Conservation (phyloP, 2,329 filamentous ascomycete genomes). For the Pseudogymnoascus sp. region DNA sequence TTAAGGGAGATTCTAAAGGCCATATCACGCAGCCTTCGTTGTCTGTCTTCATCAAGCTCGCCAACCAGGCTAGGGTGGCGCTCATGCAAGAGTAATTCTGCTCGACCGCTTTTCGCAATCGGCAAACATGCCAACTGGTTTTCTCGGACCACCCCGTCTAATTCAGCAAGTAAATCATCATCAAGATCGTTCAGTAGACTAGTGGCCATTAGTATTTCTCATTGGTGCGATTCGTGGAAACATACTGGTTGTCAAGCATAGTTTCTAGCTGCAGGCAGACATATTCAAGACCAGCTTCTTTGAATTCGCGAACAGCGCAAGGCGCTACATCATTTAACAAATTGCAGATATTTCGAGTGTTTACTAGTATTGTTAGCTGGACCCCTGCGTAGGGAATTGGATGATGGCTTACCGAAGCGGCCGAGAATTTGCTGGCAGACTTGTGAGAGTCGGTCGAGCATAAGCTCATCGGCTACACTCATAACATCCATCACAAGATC, state of each 20-base stretch:
- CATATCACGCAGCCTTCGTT: conserved; percentile 68
- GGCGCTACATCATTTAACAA: conserved; percentile 81
- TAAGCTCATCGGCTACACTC: conserved; percentile 83
- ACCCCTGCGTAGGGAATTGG: background rate
- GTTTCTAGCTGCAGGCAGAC: conserved; percentile 85
- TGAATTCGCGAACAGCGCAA: conserved; percentile 77
- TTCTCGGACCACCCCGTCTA: conserved; percentile 71
- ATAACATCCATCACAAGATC: conserved; percentile 89
- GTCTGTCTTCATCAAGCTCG: conserved; percentile 62
- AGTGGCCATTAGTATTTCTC: conserved; percentile 10
- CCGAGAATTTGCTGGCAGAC: conserved; percentile 82
- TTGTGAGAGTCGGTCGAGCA: conserved; percentile 85
- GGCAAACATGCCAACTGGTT: conserved; percentile 76
- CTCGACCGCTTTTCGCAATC: conserved; percentile 67
- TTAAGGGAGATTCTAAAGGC: conserved; percentile 56
- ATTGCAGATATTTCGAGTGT: conserved; percentile 74
- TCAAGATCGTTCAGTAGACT: conserved; percentile 74
- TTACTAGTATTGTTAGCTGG: conserved; percentile 44
- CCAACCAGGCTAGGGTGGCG: conserved; percentile 34
- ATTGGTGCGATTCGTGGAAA: conserved; percentile 27
- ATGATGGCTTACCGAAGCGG: conserved; percentile 52
- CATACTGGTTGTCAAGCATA: conserved; percentile 74
- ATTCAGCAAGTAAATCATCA: conserved; percentile 68
- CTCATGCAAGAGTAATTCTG: conserved; percentile 59
- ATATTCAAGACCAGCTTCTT: conserved; percentile 81